Conservation (phyloP, 176 grass and related monocot genomes). For the Secale cereale region DNA sequence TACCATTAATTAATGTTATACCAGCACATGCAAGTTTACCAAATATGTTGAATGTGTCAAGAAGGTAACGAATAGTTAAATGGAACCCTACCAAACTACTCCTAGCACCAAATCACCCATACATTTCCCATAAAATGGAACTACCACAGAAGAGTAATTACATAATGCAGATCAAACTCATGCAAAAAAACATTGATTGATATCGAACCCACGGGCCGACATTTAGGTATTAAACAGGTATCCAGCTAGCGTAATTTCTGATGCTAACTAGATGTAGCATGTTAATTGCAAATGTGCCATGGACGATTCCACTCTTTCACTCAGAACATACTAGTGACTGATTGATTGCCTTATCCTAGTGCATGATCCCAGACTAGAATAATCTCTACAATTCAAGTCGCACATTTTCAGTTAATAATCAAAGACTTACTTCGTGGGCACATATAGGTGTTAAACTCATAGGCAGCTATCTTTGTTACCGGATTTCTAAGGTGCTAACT, state of each 20-base stretch:
- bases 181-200: background rate
- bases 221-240: background rate
- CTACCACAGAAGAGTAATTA: background rate
- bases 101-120: background rate
- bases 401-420: background rate
- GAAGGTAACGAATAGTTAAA: background rate
- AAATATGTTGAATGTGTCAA: background rate
- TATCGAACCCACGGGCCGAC: background rate
- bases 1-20: background rate
- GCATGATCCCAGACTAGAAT: background rate
- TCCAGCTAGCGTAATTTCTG: background rate
- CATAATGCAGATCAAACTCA: background rate
- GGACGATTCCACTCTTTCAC: background rate
- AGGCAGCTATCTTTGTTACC: too few species aligned
- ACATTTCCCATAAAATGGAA: background rate
- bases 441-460: too few species aligned
- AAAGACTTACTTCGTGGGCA: slow-evolving; percentile 66
- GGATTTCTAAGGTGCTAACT: too few species aligned
- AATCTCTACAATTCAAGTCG: too few species aligned
- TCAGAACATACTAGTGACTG: background rate
- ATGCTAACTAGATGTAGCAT: too few species aligned
- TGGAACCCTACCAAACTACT: background rate
- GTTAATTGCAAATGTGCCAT: background rate
- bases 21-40: background rate
- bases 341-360: background rate